Conservation (phyloP, 2,329 filamentous ascomycete genomes). For the Aureobasidium namibiae region DNA sequence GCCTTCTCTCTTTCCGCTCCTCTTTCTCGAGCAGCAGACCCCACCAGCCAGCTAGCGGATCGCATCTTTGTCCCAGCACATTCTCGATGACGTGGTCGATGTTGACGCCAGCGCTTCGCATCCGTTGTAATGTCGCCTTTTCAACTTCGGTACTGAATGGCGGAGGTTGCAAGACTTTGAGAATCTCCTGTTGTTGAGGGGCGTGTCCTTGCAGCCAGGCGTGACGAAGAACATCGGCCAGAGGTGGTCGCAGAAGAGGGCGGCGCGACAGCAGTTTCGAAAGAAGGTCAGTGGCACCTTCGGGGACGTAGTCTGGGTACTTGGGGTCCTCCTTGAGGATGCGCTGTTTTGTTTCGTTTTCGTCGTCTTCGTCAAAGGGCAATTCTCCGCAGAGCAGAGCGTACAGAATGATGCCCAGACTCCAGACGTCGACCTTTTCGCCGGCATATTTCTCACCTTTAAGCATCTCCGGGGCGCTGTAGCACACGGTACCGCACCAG, state of each 20-base stretch:
- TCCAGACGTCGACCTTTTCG: slow-evolving; percentile 97
- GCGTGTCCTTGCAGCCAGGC: slow-evolving; percentile 84
- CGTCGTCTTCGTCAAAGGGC: slow-evolving; percentile 95
- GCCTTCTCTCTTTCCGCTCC: slow-evolving; percentile 70
- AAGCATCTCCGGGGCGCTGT: slow-evolving; percentile 96
- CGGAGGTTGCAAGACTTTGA: slow-evolving; percentile 70
- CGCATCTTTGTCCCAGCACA: slow-evolving; percentile 81
- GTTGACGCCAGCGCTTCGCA: slow-evolving; percentile 88
- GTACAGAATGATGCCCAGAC: slow-evolving; percentile 75
- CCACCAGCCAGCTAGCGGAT: slow-evolving; percentile 93
- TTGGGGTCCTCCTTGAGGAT: slow-evolving; percentile 81
- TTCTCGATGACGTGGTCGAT: slow-evolving; percentile 93
- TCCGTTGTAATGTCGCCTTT: slow-evolving; percentile 82
- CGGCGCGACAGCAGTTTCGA: slow-evolving; percentile 81
- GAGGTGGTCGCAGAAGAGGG: slow-evolving; percentile 68
- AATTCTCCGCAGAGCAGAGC: slow-evolving; percentile 76
- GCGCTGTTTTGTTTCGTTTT: slow-evolving; percentile 72
- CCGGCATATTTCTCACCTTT: slow-evolving; percentile 97
- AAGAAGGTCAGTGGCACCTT: slow-evolving; percentile 69
- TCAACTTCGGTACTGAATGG: slow-evolving; percentile 82
- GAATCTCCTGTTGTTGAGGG: slow-evolving; percentile 77
- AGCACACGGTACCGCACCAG: slow-evolving; percentile 95
- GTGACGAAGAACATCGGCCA: slow-evolving; percentile 80
- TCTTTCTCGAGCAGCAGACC: slow-evolving; percentile 90
- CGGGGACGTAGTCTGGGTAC: slow-evolving; percentile 71